Conservation (phyloP, 345 rosid species). For the Kandelia obovata region DNA sequence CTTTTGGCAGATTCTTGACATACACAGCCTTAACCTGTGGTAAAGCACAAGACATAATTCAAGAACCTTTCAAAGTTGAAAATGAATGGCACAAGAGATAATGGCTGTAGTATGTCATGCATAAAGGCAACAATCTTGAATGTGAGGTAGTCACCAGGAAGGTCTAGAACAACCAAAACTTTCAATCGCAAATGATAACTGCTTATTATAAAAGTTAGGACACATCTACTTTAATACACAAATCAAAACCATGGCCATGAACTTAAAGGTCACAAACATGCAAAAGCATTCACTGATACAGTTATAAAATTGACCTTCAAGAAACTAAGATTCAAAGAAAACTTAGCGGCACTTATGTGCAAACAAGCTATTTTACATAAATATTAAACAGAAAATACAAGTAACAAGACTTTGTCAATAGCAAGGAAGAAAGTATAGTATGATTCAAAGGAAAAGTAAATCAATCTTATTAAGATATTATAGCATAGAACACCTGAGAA, state of each 20-base stretch:
- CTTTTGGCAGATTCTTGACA: slow-evolving; percentile 31
- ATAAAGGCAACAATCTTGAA: neutral
- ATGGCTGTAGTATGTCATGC: neutral
- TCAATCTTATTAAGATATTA: neutral
- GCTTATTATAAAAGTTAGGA: too few relatives aligned
- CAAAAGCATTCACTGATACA: neutral
- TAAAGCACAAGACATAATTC: slow-evolving; percentile 9
- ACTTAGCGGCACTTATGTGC: neutral
- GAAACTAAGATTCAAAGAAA: neutral
- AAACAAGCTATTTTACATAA: neutral
- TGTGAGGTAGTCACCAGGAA: neutral
- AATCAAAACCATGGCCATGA: neutral
- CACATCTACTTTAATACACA: neutral
- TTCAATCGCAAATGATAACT: too few relatives aligned
- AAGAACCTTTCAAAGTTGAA: neutral
- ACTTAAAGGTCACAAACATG: neutral
- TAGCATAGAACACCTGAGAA: slow-evolving; percentile 22
- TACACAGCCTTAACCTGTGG: slow-evolving; percentile 36
- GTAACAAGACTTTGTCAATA: too few relatives aligned
- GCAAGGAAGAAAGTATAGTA: too few relatives aligned
- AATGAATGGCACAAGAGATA: neutral
- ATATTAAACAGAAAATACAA: neutral
- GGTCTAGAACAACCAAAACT: neutral
- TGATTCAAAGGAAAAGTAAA: neutral
- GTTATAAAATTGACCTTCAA: neutral